Evolutionary conservation across 1,139 yeast species (phyloP).

Genomic region (Suhomyces guaymorum): DNA sequence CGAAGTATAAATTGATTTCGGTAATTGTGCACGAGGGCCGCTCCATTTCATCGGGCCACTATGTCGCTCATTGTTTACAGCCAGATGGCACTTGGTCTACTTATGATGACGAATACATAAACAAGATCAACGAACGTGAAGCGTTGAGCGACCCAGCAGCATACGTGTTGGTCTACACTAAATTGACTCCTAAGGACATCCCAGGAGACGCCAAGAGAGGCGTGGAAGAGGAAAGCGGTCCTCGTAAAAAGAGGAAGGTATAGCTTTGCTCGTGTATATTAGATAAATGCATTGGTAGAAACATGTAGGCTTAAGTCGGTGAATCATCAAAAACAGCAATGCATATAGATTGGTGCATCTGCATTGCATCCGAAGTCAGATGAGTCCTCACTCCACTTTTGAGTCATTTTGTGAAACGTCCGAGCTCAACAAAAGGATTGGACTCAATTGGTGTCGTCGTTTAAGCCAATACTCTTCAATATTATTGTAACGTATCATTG

Average conservation of each 20-base stretch:
- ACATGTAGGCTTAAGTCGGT: too few species aligned
- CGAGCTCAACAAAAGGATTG: too few species aligned
- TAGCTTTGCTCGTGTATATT: slow-evolving; percentile 6
- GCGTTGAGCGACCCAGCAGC: slow-evolving; percentile 87
- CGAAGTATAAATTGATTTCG: slow-evolving; percentile 71
- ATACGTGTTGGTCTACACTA: slow-evolving; percentile 81
- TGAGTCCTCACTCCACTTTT: too few species aligned
- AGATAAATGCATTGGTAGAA: slow-evolving; percentile 8
- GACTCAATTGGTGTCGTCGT: too few species aligned
- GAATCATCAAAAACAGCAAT: background rate
- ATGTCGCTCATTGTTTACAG: slow-evolving; percentile 85
- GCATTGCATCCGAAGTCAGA: too few species aligned
- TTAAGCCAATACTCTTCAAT: too few species aligned
- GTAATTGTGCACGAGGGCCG: slow-evolving; percentile 95
- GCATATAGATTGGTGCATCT: background rate
- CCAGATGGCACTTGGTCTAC: slow-evolving; percentile 92
- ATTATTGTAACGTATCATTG: too few species aligned
- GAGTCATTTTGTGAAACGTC: too few species aligned
- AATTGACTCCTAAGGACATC: slow-evolving; percentile 62
- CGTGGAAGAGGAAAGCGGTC: slow-evolving; percentile 6
- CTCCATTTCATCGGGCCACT: slow-evolving; percentile 90
- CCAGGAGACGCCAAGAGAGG: slow-evolving; percentile 16
- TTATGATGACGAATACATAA: slow-evolving; percentile 89
- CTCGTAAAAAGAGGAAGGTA: slow-evolving; percentile 17
- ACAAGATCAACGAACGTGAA: slow-evolving; percentile 66